Base-by-base conservation (phyloP, 1,284 basidiomycete genomes). In the Tetrapyrgos nigripes region DNA sequence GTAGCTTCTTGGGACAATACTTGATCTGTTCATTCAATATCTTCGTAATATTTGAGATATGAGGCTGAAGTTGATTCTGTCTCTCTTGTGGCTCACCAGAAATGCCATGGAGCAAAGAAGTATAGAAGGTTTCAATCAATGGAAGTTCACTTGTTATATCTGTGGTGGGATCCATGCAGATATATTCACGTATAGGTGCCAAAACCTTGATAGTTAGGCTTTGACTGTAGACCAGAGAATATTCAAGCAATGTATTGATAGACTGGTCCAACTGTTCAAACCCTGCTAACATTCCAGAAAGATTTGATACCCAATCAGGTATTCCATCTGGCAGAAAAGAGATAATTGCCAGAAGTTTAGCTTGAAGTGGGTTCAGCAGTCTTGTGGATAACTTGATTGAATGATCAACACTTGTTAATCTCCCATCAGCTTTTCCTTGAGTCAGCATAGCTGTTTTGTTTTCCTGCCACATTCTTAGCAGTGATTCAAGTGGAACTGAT, bases 391-490 rank as follows among this genome's bases (percentile, higher is more conserved):
- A 21, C 4, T 51, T 31, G 3, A 51, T 37, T 9, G 50, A 51
- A 9, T 35, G 10, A 35, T 17, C 33, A 23, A 51, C 50, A 51
- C 50, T 51, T n/a, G 50, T 51, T n/a, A 37, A 28, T 24, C 50
- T 3, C 19, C 5, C 37, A 19, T n/a, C 11, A 5, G 11, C n/a
- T 37, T 11, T 11, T n/a, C 50, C 50, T 35, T 37, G 14, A 35
- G n/a, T 28, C 24, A 37, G 48, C 28, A 31, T 21, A 10, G 24
- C 24, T 31, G 48, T 50, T 31, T 50, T 50, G 10, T 31, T 10
- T 4, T 37, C 5, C 17, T 31, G 26, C 50, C 50, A 51, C 37
- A 21, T 11, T 11, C 37, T 37, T 13, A 35, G 17, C 17, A 51
- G 37, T 3, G n/a, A 10, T 4, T 51, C 33, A 11, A 51, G 3